A percentile compares a stretch with the other conserved stretches of the same genome.
Evolutionary conservation across 805 yeast genomes (phyloP).

Genomic region (Pichia ethanolica): DNA sequence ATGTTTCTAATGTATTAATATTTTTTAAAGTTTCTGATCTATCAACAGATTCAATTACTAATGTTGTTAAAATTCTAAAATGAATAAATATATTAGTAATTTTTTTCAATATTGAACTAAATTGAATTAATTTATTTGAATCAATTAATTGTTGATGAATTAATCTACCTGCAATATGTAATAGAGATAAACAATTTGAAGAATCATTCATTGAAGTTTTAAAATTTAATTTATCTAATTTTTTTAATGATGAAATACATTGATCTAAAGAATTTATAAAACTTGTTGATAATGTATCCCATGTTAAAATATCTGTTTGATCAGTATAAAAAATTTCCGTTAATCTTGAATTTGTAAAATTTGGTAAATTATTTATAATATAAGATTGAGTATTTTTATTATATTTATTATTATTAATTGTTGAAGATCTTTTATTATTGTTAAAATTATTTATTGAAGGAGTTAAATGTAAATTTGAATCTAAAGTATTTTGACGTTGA

Average conservation of each 20-base stretch:
- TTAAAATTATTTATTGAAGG: background rate
- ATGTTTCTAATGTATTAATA: background rate
- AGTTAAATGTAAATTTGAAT: background rate
- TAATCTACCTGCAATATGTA: constrained; percentile 50
- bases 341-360: background rate
- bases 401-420: background rate
- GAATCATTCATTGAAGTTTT: constrained; percentile 45
- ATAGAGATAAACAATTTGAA: constrained; percentile 43
- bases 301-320: constrained; percentile 49
- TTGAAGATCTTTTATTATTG: background rate
- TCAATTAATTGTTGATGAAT: constrained; percentile 42
- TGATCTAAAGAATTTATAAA: constrained; percentile 42
- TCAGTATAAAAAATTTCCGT: constrained; percentile 42
- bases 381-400: background rate
- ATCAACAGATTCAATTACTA: constrained; percentile 1
- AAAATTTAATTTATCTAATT: constrained; percentile 44
- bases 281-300: constrained; percentile 49
- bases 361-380: constrained; percentile 1
- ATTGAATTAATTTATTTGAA: constrained; percentile 38
- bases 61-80: constrained; percentile 42
- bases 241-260: constrained; percentile 43
- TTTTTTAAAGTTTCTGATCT: background rate
- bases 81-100: constrained; percentile 52
- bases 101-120: constrained; percentile 43
- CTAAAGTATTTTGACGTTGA: background rate